Conservation (phyloP, 2,329 filamentous ascomycete genomes). For the Colletotrichum trifolii region DNA sequence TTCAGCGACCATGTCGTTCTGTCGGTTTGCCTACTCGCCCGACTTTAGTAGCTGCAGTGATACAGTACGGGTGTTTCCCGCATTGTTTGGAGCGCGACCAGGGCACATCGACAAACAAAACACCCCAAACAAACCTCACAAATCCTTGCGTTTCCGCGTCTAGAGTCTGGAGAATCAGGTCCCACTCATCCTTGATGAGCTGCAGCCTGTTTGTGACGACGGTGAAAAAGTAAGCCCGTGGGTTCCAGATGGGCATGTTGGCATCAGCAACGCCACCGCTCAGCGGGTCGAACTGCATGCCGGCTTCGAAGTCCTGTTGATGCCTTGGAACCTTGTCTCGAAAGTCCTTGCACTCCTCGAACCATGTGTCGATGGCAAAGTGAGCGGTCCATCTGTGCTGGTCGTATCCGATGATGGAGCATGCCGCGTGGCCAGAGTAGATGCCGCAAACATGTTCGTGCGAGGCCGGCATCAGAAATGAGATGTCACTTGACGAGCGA, state of each 20-base stretch:
- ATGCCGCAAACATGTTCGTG: neutral
- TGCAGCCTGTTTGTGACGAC: neutral
- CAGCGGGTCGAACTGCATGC: neutral
- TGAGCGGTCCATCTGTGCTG: slow-evolving; percentile 1
- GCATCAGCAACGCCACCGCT: neutral
- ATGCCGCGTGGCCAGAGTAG: neutral
- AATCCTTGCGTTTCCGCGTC: neutral
- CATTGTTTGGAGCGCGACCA: too few relatives aligned
- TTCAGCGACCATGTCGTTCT: too few relatives aligned
- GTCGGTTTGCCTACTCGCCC: too few relatives aligned
- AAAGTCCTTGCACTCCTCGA: neutral
- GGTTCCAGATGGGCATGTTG: neutral
- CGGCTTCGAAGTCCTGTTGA: neutral
- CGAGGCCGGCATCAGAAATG: neutral
- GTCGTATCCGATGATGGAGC: neutral
- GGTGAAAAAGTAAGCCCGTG: neutral
- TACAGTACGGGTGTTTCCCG: too few relatives aligned
- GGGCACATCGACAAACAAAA: too few relatives aligned
- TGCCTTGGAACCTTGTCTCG: neutral
- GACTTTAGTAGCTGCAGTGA: too few relatives aligned
- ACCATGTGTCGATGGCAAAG: neutral
- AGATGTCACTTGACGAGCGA: neutral
- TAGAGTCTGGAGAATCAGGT: neutral
- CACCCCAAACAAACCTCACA: too few relatives aligned
- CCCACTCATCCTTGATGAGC: neutral